Base-by-base conservation (phyloP, 106 monocot species). In the Xerophyta viscosa region DNA sequence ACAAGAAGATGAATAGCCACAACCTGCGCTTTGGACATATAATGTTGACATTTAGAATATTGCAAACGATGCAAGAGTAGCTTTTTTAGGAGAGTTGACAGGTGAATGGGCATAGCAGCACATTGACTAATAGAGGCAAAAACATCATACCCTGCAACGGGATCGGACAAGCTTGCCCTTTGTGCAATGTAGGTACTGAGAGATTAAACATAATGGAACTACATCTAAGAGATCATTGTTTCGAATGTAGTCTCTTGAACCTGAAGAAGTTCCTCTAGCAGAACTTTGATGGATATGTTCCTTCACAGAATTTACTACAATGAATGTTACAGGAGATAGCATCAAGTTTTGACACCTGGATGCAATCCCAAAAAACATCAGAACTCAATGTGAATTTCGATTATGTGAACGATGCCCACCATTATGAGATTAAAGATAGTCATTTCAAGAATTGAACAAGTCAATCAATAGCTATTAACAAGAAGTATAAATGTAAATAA, bases 141-240 rank as follows among this genome's bases (percentile, higher is more conserved):
- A 15, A 31, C 1, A 49, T 48, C 67, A 67, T 80, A 92, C 92
- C 87, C 92, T 79, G 77, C 87, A 69, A 14, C 41, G 66, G 23
- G 80, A 49, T 21, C 55, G 71, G 50, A 60, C 27, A 20, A 59
- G 46, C 27, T 62, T 67, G 37, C 21, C 52, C 15, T 75, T 64
- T 11, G 15, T 24, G 20, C 19, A 48, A 21, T 41, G 37, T 18
- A 20, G 43, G 29, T 64, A 56, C 54, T 71, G 61, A 41, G 74
- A 84, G 3, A 77, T 60, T 26, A 78, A 65, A 46, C 60, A 28
- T 12, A 62, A 57, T 24, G 69, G 29, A 48, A 56, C 24, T 9
- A 14, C 66, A 33, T 61, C 6, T 14, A 60, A 25, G 27, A 24
- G 28, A 11, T 64, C 42, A 7, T 69, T 66, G 15, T 57, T 50